Percentiles rank a stretch among this genome's conserved stretches.
phyloP scores from a whole-genome alignment of 129 eudicot genomes.

The Chrysanthemum seticuspe region DNA sequence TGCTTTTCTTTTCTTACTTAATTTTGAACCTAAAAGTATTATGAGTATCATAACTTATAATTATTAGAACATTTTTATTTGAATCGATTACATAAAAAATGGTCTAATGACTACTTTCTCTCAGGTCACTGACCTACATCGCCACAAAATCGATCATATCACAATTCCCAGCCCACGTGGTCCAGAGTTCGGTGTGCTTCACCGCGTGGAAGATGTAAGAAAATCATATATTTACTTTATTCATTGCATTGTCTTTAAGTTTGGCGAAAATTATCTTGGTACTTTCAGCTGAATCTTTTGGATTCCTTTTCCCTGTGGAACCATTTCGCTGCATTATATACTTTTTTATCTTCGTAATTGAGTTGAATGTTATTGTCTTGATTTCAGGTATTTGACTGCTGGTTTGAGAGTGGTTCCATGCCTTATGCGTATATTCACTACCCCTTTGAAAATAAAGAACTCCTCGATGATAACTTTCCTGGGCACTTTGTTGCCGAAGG shows the following conservation, averaged over 20 bases:
- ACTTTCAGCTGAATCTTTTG: too few relatives aligned
- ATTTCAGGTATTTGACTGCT: constrained; percentile 88
- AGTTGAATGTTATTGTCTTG: not conserved
- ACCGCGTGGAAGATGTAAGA: constrained; percentile 87
- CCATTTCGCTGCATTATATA: too few relatives aligned
- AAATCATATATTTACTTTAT: constrained; percentile 1
- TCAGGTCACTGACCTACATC: constrained; percentile 85
- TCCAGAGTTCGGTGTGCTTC: constrained; percentile 63
- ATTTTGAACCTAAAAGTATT: not conserved
- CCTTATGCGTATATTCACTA: constrained; percentile 93
- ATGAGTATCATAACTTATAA: not conserved
- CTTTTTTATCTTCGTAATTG: not conserved
- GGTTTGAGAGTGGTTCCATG: constrained; percentile 99
- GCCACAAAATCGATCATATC: constrained; percentile 90
- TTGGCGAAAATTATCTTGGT: too few relatives aligned
- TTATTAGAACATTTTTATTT: not conserved
- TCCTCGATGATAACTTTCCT: constrained; percentile 72
- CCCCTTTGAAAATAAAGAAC: constrained; percentile 78
- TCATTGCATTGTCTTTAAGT: not conserved
- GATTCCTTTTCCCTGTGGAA: too few relatives aligned
- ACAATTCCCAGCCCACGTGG: constrained; percentile 79
- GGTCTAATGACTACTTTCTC: not conserved
- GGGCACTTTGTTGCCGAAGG: constrained; percentile 99
- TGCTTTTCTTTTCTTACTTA: not conserved
- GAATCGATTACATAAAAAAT: not conserved